These are phyloP conservation scores for Aspergillus egyptiacus DNA, from an alignment of 495 filamentous ascomycete species.

Conservation along the genomic window DNA sequence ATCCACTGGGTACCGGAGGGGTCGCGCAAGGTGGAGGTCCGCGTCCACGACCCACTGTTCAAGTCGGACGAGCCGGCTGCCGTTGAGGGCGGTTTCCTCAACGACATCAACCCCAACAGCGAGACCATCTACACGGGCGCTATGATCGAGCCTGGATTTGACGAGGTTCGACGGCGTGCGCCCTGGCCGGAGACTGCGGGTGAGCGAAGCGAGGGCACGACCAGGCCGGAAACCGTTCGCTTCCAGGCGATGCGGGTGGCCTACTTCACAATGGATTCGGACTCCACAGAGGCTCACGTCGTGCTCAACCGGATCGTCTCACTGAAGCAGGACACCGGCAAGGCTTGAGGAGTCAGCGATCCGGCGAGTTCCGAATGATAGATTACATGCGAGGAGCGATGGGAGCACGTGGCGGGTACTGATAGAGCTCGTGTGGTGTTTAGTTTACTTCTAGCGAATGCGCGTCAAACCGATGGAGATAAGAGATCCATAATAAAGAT, in stretches of 20 bases:
- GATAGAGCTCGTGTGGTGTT: neutral
- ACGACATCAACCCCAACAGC: constrained; percentile 79
- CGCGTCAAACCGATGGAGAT: neutral
- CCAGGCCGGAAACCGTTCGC: constrained; percentile 65
- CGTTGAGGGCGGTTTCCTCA: constrained; percentile 69
- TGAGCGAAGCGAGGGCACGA: constrained; percentile 45
- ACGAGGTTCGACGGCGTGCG: constrained; percentile 65
- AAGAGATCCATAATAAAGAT: neutral
- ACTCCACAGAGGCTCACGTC: constrained; percentile 68
- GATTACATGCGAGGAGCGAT: too few species aligned
- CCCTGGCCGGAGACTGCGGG: constrained; percentile 79
- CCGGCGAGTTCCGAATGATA: neutral
- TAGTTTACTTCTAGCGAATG: constrained; percentile 2
- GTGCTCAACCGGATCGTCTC: constrained; percentile 90
- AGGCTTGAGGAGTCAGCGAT: neutral
- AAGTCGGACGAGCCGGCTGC: constrained; percentile 70
- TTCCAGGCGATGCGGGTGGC: constrained; percentile 92
- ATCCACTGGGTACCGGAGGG: constrained; percentile 83
- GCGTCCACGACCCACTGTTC: constrained; percentile 80
- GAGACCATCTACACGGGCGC: constrained; percentile 74
- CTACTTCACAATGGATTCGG: constrained; percentile 78
- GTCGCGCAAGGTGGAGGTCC: constrained; percentile 69
- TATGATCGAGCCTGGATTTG: constrained; percentile 77
- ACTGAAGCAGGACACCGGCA: constrained; percentile 70
- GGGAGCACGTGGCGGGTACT: neutral